Conservation (phyloP, 2,329 filamentous ascomycete genomes). For the Chaetomium sp. region DNA sequence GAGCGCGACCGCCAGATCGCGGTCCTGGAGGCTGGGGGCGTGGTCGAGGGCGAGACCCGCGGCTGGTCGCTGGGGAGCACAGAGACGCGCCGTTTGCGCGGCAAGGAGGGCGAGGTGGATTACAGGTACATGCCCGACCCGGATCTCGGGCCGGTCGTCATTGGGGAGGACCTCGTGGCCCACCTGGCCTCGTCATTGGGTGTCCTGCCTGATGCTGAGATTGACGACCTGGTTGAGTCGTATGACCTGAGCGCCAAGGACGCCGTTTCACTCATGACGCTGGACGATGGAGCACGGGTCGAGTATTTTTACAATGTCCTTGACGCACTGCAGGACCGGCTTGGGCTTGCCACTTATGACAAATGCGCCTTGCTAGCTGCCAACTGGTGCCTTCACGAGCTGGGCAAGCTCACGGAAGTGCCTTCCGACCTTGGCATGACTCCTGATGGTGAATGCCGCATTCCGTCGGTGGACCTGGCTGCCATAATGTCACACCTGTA, state of each 20-base stretch:
- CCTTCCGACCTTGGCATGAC: constrained; percentile 42
- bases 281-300: constrained; percentile 77
- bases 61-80: constrained; percentile 87
- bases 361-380: constrained; percentile 50
- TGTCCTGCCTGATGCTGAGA: constrained; percentile 69
- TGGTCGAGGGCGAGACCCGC: constrained; percentile 81
- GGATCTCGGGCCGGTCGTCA: constrained; percentile 78
- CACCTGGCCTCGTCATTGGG: constrained; percentile 67
- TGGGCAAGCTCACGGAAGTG: constrained; percentile 67
- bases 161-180: constrained; percentile 69
- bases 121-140: constrained; percentile 99
- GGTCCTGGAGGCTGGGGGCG: constrained; percentile 73
- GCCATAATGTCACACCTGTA: constrained; percentile 55
- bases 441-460: constrained; percentile 51
- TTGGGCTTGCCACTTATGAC: constrained; percentile 22
- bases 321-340: constrained; percentile 45
- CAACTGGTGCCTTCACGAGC: constrained; percentile 75
- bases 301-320: constrained; percentile 79
- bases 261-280: constrained; percentile 73
- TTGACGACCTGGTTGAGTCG: constrained; percentile 61
- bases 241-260: constrained; percentile 79
- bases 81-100: constrained; percentile 78
- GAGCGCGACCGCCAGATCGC: constrained; percentile 87
- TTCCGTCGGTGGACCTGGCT: constrained; percentile 52
- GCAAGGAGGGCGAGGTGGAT: constrained; percentile 96